These are phyloP conservation scores for Brettanomyces sp. DNA, from an alignment of 805 yeast genomes.

Conservation along the genomic window DNA sequence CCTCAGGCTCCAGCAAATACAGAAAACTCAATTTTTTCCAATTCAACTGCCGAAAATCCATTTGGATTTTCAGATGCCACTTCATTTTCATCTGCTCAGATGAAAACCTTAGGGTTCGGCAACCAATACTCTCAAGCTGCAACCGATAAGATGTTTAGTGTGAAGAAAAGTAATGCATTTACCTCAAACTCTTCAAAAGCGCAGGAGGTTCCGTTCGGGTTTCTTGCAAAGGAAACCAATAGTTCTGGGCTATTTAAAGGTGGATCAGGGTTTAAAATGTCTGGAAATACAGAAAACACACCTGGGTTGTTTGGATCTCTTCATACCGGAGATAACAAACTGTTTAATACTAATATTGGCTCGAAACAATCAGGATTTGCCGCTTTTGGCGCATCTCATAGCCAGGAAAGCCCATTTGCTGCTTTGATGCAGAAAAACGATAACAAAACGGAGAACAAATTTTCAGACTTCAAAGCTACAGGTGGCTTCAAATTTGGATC, in stretches of 20 bases:
- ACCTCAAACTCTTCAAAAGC: too few species aligned
- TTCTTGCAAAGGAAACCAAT: background rate
- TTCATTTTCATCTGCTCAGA: slow-evolving; percentile 1
- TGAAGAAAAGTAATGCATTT: too few species aligned
- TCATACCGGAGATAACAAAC: too few species aligned
- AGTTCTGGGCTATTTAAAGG: background rate
- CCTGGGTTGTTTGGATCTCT: background rate
- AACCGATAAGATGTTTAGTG: too few species aligned
- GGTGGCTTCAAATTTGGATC: too few species aligned
- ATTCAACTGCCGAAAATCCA: slow-evolving; percentile 2
- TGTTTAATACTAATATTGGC: too few species aligned
- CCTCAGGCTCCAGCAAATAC: background rate
- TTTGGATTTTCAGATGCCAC: slow-evolving; percentile 1
- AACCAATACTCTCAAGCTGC: too few species aligned
- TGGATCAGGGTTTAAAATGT: background rate
- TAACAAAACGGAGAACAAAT: background rate
- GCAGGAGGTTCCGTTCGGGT: too few species aligned
- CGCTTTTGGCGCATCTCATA: too few species aligned
- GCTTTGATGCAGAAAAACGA: background rate
- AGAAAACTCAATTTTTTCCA: background rate
- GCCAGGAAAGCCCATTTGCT: too few species aligned
- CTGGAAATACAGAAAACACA: background rate
- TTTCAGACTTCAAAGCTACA: too few species aligned
- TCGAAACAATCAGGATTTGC: too few species aligned
- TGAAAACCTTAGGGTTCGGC: background rate